Base-by-base conservation (phyloP, 768 basidiomycete species). In the Stropharia rugosoannulata region DNA sequence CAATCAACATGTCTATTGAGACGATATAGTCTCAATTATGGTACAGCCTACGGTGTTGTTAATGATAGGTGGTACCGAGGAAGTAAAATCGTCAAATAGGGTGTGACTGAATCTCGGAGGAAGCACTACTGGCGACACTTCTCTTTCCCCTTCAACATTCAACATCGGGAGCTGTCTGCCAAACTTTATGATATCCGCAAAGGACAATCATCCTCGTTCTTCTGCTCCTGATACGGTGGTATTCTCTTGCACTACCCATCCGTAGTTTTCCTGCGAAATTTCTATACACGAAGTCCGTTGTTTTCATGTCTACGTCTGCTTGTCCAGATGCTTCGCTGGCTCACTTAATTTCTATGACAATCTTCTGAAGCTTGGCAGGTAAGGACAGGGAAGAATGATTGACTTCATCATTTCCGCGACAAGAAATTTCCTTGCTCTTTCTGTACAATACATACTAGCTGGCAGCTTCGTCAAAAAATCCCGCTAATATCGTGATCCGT, bases 401-500 rank as follows among this genome's bases (percentile, higher is more conserved):
- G 47, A 38, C 46, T 48, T 43, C 19, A 10, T 37, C 37, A 25
- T 48, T 52, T 38, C 51, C 51, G 51, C 38, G 54, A 55, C 38
- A 55, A 55, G 49, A 47, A 38, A 39, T 47, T 43, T 45, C 36
- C 51, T 55, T 55, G 48, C 56, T 49, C 52, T 49, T 51, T 55
- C 51, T 46, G 37, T 15, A 38, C 36, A 60, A 49, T 47, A 10
- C 9, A 1, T 32, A 10, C 29, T 32, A 32, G 29, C 46, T 51
- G 48, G 55, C 44, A 57, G 55, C 59, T 55, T 59, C 55, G 13
- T 59, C 51, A 36, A 61, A 58, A 32, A 63, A 42, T 49, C 59
- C 66, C 66, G 66, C 56, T 67, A 47, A 50, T 65, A 63, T 67
- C 66, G 64, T 67, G 64, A 67, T 67, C 61, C 55, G 58, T 59